Evolutionary conservation across 192 early-diverging fungal species (phyloP).

Genomic region (Linnemannia schmuckeri): DNA sequence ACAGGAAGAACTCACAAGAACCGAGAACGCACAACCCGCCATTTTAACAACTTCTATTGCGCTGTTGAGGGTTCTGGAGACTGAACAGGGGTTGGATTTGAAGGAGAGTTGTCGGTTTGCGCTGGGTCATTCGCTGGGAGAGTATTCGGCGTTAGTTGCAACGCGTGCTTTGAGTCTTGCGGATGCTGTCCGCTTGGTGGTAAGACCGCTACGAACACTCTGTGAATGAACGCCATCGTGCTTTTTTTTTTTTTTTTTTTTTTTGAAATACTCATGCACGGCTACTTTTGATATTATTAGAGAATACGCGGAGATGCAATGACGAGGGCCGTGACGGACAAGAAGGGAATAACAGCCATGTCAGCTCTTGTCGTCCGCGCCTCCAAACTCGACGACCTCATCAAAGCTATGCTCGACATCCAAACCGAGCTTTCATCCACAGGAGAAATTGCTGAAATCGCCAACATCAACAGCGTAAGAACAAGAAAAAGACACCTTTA

Average conservation of each 20-base stretch:
- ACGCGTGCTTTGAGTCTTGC: constrained; percentile 74
- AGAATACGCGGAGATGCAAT: constrained; percentile 89
- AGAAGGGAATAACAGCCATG: constrained; percentile 81
- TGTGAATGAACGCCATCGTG: neutral
- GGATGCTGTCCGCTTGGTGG: constrained; percentile 90
- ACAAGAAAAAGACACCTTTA: neutral
- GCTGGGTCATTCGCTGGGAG: constrained; percentile 94
- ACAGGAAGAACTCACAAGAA: constrained; percentile 70
- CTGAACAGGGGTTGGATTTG: constrained; percentile 82
- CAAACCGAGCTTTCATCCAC: constrained; percentile 63
- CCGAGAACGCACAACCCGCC: constrained; percentile 90
- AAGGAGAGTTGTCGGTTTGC: constrained; percentile 79
- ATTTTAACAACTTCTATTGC: constrained; percentile 94
- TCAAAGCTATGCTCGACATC: constrained; percentile 76
- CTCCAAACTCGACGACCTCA: constrained; percentile 77
- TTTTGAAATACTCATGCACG: neutral
- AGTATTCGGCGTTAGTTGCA: constrained; percentile 86
- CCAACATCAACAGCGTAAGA: constrained; percentile 52
- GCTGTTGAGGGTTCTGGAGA: constrained; percentile 83
- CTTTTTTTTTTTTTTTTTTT: neutral
- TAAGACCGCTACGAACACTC: constrained; percentile 34
- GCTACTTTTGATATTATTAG: constrained; percentile 34
- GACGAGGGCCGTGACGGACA: constrained; percentile 78
- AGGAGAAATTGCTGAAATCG: constrained; percentile 87
- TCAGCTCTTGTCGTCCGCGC: constrained; percentile 87